Conservation (phyloP, 768 basidiomycete species). For the Russula earlei region DNA sequence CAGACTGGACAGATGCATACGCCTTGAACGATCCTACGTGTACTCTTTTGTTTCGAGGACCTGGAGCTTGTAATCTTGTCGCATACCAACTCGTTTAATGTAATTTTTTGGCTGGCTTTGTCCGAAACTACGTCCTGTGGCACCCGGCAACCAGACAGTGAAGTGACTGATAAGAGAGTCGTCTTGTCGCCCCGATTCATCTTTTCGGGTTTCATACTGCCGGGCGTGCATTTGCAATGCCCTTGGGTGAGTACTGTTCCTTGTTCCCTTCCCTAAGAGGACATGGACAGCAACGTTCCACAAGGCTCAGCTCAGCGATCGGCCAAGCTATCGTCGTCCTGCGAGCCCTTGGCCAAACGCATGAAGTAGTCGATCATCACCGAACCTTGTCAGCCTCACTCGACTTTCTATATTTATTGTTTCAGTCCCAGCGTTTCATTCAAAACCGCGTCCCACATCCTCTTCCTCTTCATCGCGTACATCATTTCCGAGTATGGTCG, state of each 20-base stretch:
- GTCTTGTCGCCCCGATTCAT: too few relatives aligned
- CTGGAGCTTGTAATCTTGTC: not conserved
- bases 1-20: not conserved
- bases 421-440: not conserved
- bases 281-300: not conserved
- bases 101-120: not conserved
- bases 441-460: not conserved
- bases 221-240: not conserved
- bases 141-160: not conserved
- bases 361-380: not conserved
- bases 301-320: not conserved
- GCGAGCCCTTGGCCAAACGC: too few relatives aligned
- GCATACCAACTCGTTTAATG: not conserved
- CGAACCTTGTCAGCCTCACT: slow-evolving; percentile 13
- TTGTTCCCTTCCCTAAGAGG: not conserved
- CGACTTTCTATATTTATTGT: not conserved
- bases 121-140: not conserved
- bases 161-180: too few relatives aligned
- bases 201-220: too few relatives aligned
- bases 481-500: not conserved
- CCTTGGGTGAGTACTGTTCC: not conserved
- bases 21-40: not conserved
- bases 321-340: not conserved
- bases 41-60: not conserved
- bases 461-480: not conserved